phyloP scores from a whole-genome alignment of 352 stramenopile species.

The Phytophthora chlamydospora region DNA sequence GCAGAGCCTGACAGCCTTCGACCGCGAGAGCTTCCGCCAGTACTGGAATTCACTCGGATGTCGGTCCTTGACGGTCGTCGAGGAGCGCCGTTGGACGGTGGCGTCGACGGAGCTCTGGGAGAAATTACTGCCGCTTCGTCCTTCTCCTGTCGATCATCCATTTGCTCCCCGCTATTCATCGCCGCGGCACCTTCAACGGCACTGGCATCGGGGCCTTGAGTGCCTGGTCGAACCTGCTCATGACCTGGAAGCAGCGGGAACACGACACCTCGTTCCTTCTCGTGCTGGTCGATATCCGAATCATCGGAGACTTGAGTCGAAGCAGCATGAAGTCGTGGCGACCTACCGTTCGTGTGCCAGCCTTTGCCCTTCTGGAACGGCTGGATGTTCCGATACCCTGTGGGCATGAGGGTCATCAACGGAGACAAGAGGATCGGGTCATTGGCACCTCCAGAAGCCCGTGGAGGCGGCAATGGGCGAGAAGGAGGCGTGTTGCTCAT shows the following conservation, averaged over 20 bases:
- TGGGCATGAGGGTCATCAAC: conserved; percentile 64
- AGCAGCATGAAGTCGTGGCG: conserved; percentile 11
- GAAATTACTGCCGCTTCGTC: conserved; percentile 24
- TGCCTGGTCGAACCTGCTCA: conserved; percentile 13
- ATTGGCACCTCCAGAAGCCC: conserved; percentile 15
- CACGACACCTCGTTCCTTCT: conserved; percentile 46
- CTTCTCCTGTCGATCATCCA: conserved; percentile 30
- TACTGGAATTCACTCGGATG: conserved; percentile 7
- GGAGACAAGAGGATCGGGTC: conserved; percentile 48
- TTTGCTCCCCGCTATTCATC: conserved; percentile 1
- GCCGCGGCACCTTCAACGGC: conserved; percentile 21
- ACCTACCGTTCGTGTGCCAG: conserved; percentile 68
- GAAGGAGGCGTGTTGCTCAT: conserved; percentile 25
- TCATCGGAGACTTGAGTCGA: conserved; percentile 18
- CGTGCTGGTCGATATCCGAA: conserved; percentile 14
- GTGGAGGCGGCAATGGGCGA: conserved; percentile 17
- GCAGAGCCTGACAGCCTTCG: conserved; percentile 23
- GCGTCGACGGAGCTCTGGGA: conserved; percentile 25
- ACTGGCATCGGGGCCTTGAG: conserved; percentile 28
- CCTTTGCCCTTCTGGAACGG: conserved; percentile 69
- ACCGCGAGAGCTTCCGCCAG: conserved; percentile 37
- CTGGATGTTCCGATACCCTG: conserved; percentile 72
- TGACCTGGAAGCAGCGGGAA: conserved; percentile 45
- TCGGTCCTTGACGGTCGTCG: conserved; percentile 27
- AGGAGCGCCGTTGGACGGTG: conserved; percentile 13